phyloP scores from a whole-genome alignment of 768 basidiomycete genomes.

The Paxillus rubicundulus region DNA sequence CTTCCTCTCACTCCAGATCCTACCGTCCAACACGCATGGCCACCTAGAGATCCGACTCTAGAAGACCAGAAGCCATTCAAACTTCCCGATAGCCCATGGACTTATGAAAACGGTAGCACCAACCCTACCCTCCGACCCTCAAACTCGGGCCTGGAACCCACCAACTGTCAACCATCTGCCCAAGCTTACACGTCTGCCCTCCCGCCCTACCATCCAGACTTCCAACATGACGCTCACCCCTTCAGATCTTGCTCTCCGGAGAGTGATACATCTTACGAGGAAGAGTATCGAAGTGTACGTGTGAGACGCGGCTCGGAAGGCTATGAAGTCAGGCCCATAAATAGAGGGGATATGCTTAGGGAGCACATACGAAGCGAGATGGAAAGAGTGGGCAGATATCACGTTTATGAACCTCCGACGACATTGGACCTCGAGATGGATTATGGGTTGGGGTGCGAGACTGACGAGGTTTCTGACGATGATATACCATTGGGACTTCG shows the following conservation, averaged over 20 bases:
- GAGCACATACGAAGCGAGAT: conserved; percentile 54
- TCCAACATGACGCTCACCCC: conserved; percentile 35
- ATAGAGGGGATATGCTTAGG: conserved; percentile 63
- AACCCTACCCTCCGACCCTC: conserved; percentile 76
- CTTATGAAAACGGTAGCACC: conserved; percentile 71
- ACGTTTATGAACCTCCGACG: conserved; percentile 63
- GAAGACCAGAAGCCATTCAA: conserved; percentile 39
- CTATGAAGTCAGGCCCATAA: conserved; percentile 63
- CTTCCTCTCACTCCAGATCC: conserved; percentile 28
- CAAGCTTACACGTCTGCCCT: conserved; percentile 45
- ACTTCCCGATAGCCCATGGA: conserved; percentile 74
- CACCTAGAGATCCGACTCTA: conserved; percentile 62
- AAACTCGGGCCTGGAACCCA: conserved; percentile 40
- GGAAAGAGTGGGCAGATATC: conserved; percentile 59
- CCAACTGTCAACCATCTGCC: conserved; percentile 18
- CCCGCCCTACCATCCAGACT: conserved; percentile 80
- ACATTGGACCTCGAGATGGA: conserved; percentile 46
- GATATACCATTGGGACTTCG: conserved; percentile 20
- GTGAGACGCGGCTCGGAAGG: conserved; percentile 80
- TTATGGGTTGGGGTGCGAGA: conserved; percentile 17
- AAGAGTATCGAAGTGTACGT: conserved; percentile 32
- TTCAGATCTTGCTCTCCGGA: conserved; percentile 17
- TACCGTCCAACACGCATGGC: conserved; percentile 54
- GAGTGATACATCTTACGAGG: conserved; percentile 27
- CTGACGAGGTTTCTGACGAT: conserved; percentile 12